These are phyloP conservation scores for Phytopythium montanum DNA, from an alignment of 352 stramenopile genomes.

Conservation along the genomic window DNA sequence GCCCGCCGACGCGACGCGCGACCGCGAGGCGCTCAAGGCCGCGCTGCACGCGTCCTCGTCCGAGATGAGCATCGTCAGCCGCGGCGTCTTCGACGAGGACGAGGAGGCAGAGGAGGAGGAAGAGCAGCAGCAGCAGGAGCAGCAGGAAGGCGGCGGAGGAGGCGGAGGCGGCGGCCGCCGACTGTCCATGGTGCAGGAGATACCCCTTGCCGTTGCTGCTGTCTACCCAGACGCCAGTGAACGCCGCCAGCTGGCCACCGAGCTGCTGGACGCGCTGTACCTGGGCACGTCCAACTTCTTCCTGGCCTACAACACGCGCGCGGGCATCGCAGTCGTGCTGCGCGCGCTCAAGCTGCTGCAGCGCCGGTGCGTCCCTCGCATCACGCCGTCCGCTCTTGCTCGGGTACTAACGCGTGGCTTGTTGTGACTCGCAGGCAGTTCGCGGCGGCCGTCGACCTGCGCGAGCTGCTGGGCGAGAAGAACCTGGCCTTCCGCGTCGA, in stretches of 20 bases:
- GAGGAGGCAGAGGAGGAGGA: slow-evolving; percentile 8
- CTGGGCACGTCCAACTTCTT: slow-evolving; percentile 83
- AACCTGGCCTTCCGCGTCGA: slow-evolving; percentile 79
- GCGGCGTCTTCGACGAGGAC: slow-evolving; percentile 23
- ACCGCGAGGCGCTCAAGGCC: slow-evolving; percentile 5
- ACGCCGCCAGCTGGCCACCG: slow-evolving; percentile 32
- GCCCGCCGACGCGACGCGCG: not conserved
- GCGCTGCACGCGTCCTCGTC: slow-evolving; percentile 30
- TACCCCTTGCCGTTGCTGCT: not conserved
- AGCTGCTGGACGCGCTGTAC: slow-evolving; percentile 68
- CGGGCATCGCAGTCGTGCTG: slow-evolving; percentile 68
- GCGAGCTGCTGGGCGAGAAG: slow-evolving; percentile 69
- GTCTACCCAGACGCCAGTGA: slow-evolving; percentile 15
- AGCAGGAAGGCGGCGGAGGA: not conserved
- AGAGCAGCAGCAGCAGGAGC: not conserved
- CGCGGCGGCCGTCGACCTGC: slow-evolving; percentile 42
- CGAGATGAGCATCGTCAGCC: slow-evolving; percentile 38
- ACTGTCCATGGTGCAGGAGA: not conserved
- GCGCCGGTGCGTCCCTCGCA: slow-evolving; percentile 28
- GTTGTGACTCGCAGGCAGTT: slow-evolving; percentile 32
- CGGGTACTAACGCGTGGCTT: not conserved
- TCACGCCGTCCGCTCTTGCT: not conserved
- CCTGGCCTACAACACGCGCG: slow-evolving; percentile 84
- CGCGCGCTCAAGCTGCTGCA: slow-evolving; percentile 66
- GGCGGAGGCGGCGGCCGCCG: not conserved